Evolutionary conservation across 2,329 filamentous ascomycete genomes (phyloP).

Genomic region (Thelonectria blattea): DNA sequence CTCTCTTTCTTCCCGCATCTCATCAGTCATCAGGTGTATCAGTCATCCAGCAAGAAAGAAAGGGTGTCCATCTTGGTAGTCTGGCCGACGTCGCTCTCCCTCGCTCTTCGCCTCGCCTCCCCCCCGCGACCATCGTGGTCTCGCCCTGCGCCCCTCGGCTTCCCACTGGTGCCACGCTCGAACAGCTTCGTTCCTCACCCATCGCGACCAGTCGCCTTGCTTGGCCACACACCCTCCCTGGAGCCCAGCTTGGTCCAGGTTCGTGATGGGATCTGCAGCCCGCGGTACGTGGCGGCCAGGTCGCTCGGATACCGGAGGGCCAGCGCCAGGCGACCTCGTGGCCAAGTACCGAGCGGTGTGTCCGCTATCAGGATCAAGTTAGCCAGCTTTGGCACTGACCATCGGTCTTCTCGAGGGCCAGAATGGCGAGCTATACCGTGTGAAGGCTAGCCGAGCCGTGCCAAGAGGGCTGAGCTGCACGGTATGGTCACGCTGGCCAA

Average conservation of each 20-base stretch:
- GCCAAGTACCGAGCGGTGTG: constrained; percentile 32
- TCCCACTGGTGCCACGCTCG: constrained; percentile 38
- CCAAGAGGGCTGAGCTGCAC: constrained; percentile 15
- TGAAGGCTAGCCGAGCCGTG: constrained; percentile 20
- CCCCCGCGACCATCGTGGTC: constrained; percentile 10
- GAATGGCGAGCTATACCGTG: constrained; percentile 12
- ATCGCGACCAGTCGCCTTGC: constrained; percentile 31
- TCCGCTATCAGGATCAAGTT: constrained; percentile 28
- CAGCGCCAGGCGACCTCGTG: constrained; percentile 25
- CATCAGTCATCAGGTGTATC: background rate
- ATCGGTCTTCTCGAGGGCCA: constrained; percentile 15
- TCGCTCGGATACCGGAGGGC: constrained; percentile 13
- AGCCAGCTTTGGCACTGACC: constrained; percentile 17
- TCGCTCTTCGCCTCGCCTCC: constrained; percentile 2
- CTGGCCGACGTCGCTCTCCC: background rate
- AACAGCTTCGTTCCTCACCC: constrained; percentile 13
- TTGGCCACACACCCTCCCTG: constrained; percentile 33
- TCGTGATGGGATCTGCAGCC: constrained; percentile 35
- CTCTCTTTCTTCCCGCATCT: background rate
- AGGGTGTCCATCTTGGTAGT: background rate
- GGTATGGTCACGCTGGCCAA: constrained; percentile 37
- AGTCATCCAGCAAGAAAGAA: background rate
- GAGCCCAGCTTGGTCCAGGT: constrained; percentile 8
- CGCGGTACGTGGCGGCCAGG: constrained; percentile 25
- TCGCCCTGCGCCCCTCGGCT: constrained; percentile 22